phyloP scores from a whole-genome alignment of 2,329 filamentous ascomycete genomes.

The Colletotrichum lindemuthianum region DNA sequence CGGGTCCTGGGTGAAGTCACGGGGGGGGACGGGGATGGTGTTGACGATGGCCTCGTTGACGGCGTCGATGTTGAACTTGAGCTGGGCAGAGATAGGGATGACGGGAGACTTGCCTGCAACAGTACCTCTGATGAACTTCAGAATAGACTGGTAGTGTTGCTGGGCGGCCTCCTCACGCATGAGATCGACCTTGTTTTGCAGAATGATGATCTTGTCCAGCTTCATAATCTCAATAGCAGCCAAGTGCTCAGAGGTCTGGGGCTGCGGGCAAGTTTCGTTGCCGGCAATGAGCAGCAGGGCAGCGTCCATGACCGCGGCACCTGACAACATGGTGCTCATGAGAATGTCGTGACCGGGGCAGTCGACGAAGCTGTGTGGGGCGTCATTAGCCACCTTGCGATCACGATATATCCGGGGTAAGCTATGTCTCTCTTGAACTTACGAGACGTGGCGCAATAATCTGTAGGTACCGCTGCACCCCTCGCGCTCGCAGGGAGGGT shows the following conservation, averaged over 20 bases:
- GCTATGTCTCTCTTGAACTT: slow-evolving; percentile 53
- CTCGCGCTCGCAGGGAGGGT: slow-evolving; percentile 93
- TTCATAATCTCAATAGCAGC: slow-evolving; percentile 99
- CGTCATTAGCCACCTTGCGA: slow-evolving; percentile 39
- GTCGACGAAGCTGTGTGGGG: slow-evolving; percentile 81
- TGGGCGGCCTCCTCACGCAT: slow-evolving; percentile 96
- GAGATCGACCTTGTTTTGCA: slow-evolving; percentile 99
- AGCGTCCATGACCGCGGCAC: slow-evolving; percentile 99
- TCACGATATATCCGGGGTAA: slow-evolving; percentile 17
- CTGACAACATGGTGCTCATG: slow-evolving; percentile 99
- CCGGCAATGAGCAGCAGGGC: slow-evolving; percentile 95
- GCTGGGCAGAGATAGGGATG: slow-evolving; percentile 95
- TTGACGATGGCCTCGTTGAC: slow-evolving; percentile 96
- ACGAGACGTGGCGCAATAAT: slow-evolving; percentile 92
- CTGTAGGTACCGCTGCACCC: slow-evolving; percentile 90
- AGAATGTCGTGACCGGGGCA: slow-evolving; percentile 99
- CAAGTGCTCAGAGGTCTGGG: slow-evolving; percentile 98
- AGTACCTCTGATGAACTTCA: slow-evolving; percentile 98
- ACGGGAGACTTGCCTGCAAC: slow-evolving; percentile 95
- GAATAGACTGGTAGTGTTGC: slow-evolving; percentile 94
- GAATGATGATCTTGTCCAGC: slow-evolving; percentile 98
- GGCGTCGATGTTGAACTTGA: slow-evolving; percentile 99
- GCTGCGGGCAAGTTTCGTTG: slow-evolving; percentile 98
- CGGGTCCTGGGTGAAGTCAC: slow-evolving; percentile 91
- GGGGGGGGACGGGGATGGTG: slow-evolving; percentile 89